A percentile compares a stretch with the other conserved stretches of the same genome.
Conservation (phyloP, 1,139 yeast species). For the Diutina pseudorugosa region DNA sequence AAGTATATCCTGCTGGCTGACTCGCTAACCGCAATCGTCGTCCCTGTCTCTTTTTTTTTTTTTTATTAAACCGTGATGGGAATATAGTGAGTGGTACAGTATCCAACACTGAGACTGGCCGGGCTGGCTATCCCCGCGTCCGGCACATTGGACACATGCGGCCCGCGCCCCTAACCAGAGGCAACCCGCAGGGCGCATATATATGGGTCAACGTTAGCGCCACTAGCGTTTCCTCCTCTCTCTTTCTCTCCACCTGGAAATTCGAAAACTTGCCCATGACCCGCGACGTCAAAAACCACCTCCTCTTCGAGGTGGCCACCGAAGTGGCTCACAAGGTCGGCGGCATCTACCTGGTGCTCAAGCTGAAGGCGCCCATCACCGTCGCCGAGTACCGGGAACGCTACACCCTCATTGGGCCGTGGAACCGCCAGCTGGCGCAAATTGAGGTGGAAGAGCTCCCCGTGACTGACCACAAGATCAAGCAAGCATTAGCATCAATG, state of each 20-base stretch:
- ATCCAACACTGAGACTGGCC: no score
- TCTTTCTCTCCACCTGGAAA: no score
- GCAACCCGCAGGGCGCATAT: no score
- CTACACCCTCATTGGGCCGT: conserved; percentile 80
- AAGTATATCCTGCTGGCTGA: no score
- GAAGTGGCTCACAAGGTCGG: conserved; percentile 98
- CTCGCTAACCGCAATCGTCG: no score
- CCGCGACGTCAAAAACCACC: conserved; percentile 70
- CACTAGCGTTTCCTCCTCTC: background rate
- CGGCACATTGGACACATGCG: no score
- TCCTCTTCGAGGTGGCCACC: conserved; percentile 89
- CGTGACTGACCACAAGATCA: conserved; percentile 49
- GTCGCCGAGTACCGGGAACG: conserved; percentile 87
- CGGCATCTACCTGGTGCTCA: conserved; percentile 92
- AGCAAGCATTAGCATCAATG: conserved; percentile 61
- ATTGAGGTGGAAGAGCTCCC: conserved; percentile 89
- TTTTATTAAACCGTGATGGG: no score
- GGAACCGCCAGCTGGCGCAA: conserved; percentile 69
- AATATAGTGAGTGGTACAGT: no score
- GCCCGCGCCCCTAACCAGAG: no score
- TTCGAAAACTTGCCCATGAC: conserved; percentile 37
- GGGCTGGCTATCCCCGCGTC: no score
- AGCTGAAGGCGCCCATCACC: conserved; percentile 94
- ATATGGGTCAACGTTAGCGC: no score
- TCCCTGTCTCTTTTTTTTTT: no score